Conservation (phyloP, 164 flowering plant genomes). For the Stephania yunnanensis region DNA sequence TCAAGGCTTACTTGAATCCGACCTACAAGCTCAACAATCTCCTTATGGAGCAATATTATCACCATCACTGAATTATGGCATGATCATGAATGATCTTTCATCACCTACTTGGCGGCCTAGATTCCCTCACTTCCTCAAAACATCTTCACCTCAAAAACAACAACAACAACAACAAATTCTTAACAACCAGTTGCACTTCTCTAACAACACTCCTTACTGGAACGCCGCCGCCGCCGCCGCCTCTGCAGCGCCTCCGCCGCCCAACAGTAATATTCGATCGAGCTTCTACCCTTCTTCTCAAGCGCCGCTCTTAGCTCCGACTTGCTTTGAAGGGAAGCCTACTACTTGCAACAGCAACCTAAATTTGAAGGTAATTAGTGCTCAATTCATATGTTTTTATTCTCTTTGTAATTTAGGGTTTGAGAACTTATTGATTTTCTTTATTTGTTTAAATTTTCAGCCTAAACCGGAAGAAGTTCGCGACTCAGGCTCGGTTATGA, state of each 20-base stretch:
- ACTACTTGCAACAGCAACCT: constrained; percentile 9
- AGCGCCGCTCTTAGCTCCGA: constrained; percentile 19
- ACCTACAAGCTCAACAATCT: constrained; percentile 21
- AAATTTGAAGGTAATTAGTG: constrained; percentile 37
- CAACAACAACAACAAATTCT: constrained; percentile 25
- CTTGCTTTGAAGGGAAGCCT: constrained; percentile 22
- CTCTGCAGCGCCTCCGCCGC: too few relatives aligned
- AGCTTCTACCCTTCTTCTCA: constrained; percentile 28
- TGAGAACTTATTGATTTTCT: constrained; percentile 3
- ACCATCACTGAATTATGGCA: constrained; percentile 22
- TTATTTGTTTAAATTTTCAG: constrained; percentile 7
- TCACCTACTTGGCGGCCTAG: constrained; percentile 42
- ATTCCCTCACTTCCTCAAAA: constrained; percentile 46
- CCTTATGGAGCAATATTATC: constrained; percentile 23
- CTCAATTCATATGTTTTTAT: neutral
- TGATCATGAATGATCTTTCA: constrained; percentile 22
- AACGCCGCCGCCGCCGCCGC: constrained; percentile 39
- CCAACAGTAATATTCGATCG: constrained; percentile 20
- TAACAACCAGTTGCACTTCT: constrained; percentile 53
- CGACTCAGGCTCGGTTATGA: constrained; percentile 32
- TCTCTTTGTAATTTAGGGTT: constrained; percentile 7
- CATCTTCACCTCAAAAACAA: constrained; percentile 39
- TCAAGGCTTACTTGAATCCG: constrained; percentile 37
- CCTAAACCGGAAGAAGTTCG: constrained; percentile 32
- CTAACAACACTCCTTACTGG: constrained; percentile 68